A percentile compares a stretch with the other conserved stretches of the same genome.
These are phyloP conservation scores for Biscutella laevigata DNA, from an alignment of 441 rosid genomes.

Conservation along the genomic window DNA sequence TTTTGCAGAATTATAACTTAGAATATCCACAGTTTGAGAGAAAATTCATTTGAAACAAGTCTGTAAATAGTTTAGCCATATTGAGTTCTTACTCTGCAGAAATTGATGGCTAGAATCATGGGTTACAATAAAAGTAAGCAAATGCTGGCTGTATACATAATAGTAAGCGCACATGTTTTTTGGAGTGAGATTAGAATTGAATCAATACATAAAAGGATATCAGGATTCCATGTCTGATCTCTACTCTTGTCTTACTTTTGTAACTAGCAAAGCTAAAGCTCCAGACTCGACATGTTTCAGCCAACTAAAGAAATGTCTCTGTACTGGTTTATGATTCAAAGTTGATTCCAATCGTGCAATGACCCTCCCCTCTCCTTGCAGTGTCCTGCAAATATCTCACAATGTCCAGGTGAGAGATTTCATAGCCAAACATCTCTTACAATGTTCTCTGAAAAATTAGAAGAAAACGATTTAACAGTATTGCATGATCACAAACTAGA, in stretches of 20 bases:
- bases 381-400: constrained; percentile 28
- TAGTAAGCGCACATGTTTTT: constrained; percentile 13
- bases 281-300: constrained; percentile 31
- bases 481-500: constrained; percentile 1
- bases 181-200: constrained; percentile 27
- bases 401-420: constrained; percentile 27
- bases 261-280: constrained; percentile 20
- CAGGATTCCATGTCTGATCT: constrained; percentile 26
- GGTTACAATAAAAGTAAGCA: constrained; percentile 12
- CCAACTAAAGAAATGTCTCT: constrained; percentile 29
- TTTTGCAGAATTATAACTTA: constrained; percentile 8
- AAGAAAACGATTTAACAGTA: background rate
- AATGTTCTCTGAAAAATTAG: background rate
- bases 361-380: constrained; percentile 33
- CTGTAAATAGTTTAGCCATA: background rate
- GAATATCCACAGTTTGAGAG: background rate
- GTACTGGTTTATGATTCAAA: constrained; percentile 32
- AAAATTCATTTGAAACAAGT: constrained; percentile 6
- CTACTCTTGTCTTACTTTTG: constrained; percentile 30
- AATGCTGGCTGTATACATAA: constrained; percentile 16
- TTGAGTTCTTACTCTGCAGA: background rate
- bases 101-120: constrained; percentile 11
- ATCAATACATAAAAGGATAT: constrained; percentile 27
- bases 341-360: constrained; percentile 37
- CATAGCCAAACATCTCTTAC: background rate